Conservation (phyloP, 768 basidiomycete genomes). For the Lentinula sp. region DNA sequence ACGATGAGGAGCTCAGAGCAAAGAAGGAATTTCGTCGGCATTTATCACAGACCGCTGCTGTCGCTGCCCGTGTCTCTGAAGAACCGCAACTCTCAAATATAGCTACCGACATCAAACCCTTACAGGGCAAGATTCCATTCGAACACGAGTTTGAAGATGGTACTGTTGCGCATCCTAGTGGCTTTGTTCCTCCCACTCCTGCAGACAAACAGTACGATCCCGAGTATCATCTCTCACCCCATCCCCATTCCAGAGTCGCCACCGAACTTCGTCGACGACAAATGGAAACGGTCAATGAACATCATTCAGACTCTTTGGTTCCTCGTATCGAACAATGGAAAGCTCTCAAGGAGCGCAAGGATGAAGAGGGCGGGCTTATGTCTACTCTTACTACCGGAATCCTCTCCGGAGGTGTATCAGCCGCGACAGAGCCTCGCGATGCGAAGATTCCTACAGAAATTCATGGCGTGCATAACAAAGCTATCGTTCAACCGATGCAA, state of each 20-base stretch:
- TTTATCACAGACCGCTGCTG: slow-evolving; percentile 20
- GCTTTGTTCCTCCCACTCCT: slow-evolving; percentile 37
- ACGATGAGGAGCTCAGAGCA: neutral
- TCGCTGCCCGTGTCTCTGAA: slow-evolving; percentile 24
- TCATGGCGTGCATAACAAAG: slow-evolving; percentile 5
- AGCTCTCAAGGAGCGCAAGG: slow-evolving; percentile 7
- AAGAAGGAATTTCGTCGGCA: slow-evolving; percentile 3
- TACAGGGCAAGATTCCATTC: slow-evolving; percentile 33
- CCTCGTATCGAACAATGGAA: slow-evolving; percentile 7
- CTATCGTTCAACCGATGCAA: slow-evolving; percentile 2
- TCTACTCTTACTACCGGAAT: slow-evolving; percentile 17
- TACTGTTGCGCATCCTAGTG: slow-evolving; percentile 31
- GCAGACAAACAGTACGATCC: slow-evolving; percentile 24
- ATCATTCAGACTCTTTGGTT: slow-evolving; percentile 7
- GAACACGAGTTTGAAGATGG: slow-evolving; percentile 33
- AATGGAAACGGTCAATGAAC: neutral
- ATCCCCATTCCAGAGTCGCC: slow-evolving; percentile 2
- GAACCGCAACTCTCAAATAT: slow-evolving; percentile 16
- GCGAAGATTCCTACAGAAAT: slow-evolving; percentile 23
- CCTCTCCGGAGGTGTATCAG: slow-evolving; percentile 17
- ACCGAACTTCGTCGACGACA: slow-evolving; percentile 2
- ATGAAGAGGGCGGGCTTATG: slow-evolving; percentile 21
- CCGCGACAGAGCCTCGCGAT: slow-evolving; percentile 14
- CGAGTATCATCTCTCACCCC: slow-evolving; percentile 10
- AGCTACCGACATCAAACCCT: slow-evolving; percentile 14